Base-by-base conservation (phyloP, 192 early-diverging fungal species). In the Coemansia brasiliensis region DNA sequence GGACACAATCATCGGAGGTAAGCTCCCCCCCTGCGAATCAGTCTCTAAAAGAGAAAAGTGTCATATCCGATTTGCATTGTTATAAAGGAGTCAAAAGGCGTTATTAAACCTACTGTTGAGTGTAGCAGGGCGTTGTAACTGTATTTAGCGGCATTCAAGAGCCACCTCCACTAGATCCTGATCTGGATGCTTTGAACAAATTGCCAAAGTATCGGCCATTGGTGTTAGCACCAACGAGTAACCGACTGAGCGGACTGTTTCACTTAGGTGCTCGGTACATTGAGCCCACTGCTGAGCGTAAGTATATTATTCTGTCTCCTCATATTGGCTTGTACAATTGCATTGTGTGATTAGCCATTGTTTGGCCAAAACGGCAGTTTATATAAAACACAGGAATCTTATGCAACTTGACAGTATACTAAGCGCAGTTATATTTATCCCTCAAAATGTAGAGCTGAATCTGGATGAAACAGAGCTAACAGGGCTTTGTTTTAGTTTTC, bases 221-320 rank as follows among this genome's bases (percentile, higher is more conserved):
- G 40, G 75, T 79, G 22, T 43, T 79, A 50, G 75, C 69, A 4
- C 75, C 75, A 5, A 54, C 69, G 13, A 68, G 67, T 49, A 72
- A 62, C 48, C 75, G 75, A 2, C 55, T 79, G n/a, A 51, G 69
- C 17, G 75, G 75, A 22, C 65, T 79, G 2, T 79, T 79, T 24
- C 69, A 79, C 15, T 40, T 58, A 12, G 75, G 69, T 3, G 46
- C 58, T 10, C 75, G 75, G 4, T 79, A 79, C 54, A 67, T 79
- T n/a, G 75, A 79, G 65, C 75, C 75, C 26, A 71, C 75, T 6
- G 75, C 75, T 38, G 75, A 79, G 55, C 75, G 71, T 73, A 73
- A 73, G 71, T 67, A 45, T 9, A n/a, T 4, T 9, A n/a, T 4
- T 0, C 11, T 20, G 17, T 18, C 27, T 42, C 41, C 41, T 42